Evolutionary conservation across 768 basidiomycete genomes (phyloP).

Genomic region (Boletus eberwhitei): DNA sequence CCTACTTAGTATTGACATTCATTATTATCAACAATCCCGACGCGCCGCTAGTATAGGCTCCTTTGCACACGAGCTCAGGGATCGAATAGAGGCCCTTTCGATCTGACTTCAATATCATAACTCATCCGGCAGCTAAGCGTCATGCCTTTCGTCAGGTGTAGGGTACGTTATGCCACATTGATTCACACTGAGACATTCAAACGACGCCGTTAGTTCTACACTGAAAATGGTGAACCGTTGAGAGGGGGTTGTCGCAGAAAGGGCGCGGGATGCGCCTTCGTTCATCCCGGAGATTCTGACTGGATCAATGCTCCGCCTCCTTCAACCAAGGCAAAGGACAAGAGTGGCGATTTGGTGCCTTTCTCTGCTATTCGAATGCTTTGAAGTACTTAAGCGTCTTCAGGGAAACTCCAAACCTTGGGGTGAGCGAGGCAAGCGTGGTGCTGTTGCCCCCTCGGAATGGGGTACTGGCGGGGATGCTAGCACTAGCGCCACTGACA

Average conservation of each 20-base stretch:
- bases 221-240: slow-evolving; percentile 27
- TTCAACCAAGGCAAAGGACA: slow-evolving; percentile 8
- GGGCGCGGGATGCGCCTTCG: slow-evolving; percentile 23
- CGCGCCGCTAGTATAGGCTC: slow-evolving; percentile 1
- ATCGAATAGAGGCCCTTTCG: neutral
- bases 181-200: slow-evolving; percentile 5
- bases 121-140: neutral
- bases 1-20: neutral
- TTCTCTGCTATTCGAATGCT: neutral
- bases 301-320: slow-evolving; percentile 22
- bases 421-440: slow-evolving; percentile 1
- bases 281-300: slow-evolving; percentile 29
- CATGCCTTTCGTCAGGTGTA: slow-evolving; percentile 26
- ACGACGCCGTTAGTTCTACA: slow-evolving; percentile 24
- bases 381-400: neutral
- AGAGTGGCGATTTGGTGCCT: slow-evolving; percentile 19
- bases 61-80: neutral
- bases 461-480: neutral
- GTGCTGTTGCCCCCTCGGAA: neutral
- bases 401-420: slow-evolving; percentile 11
- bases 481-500: neutral
- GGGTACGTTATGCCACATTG: slow-evolving; percentile 14
- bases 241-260: slow-evolving; percentile 26
- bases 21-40: neutral
- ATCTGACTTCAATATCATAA: neutral